phyloP scores from a whole-genome alignment of 768 basidiomycete genomes.

The Suillus discolor region DNA sequence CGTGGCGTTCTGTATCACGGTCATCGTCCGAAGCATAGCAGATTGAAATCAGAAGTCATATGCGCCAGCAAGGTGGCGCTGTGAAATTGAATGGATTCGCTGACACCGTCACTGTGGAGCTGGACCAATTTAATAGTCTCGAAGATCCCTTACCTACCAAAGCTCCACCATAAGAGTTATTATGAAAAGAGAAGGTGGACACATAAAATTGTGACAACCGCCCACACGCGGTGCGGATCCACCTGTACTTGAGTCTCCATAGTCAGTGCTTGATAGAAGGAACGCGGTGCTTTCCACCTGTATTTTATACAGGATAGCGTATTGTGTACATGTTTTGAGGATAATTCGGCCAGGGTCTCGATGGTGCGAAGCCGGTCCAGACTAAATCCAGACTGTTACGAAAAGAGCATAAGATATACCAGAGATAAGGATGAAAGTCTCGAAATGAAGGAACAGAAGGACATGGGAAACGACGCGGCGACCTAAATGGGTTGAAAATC shows the following conservation, averaged over 20 bases:
- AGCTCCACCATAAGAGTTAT: not conserved
- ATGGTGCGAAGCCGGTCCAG: not conserved
- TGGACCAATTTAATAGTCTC: not conserved
- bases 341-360: not conserved
- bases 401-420: not conserved
- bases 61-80: not conserved
- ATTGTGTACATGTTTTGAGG: not conserved
- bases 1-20: not conserved
- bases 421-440: not conserved
- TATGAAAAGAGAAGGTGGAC: not conserved
- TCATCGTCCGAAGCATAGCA: not conserved
- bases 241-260: not conserved
- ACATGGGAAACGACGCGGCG: not conserved
- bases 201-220: not conserved
- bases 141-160: not conserved
- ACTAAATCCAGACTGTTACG: not conserved
- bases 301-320: not conserved
- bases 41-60: not conserved
- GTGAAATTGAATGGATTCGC: not conserved
- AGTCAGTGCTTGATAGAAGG: not conserved
- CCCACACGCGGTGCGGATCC: not conserved
- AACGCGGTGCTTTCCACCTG: not conserved
- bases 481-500: constrained; percentile 3
- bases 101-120: not conserved
- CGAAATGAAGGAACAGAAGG: constrained; percentile 2